Evolutionary conservation across 805 yeast species (phyloP).

Genomic region (Scheffersomyces ergatensis): DNA sequence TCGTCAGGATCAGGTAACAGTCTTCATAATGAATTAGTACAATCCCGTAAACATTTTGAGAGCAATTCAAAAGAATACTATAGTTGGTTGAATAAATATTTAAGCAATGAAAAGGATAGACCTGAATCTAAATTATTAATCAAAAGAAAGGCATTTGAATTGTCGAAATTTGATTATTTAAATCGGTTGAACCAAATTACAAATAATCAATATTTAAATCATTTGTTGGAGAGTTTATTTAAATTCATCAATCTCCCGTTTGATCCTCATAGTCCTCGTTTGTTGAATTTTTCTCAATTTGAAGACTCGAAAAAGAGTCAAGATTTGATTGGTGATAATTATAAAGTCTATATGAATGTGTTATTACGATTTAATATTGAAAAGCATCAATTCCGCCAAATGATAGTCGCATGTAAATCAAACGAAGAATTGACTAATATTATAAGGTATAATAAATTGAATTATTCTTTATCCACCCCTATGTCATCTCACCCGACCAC

Average conservation of each 20-base stretch:
- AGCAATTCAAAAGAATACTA: slow-evolving; percentile 40
- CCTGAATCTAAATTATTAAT: slow-evolving; percentile 37
- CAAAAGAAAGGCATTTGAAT: slow-evolving; percentile 39
- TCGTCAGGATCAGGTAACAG: slow-evolving; percentile 5
- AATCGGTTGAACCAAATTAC: slow-evolving; percentile 34
- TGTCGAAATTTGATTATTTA: slow-evolving; percentile 45
- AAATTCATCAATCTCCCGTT: slow-evolving; percentile 25
- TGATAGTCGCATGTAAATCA: slow-evolving; percentile 36
- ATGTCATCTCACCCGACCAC: not conserved
- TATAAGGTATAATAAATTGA: slow-evolving; percentile 25
- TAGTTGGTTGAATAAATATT: slow-evolving; percentile 42
- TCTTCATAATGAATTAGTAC: slow-evolving; percentile 19
- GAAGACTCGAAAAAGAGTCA: slow-evolving; percentile 10
- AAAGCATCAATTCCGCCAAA: slow-evolving; percentile 37
- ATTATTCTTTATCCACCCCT: slow-evolving; percentile 3
- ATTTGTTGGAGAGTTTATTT: slow-evolving; percentile 33
- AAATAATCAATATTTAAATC: slow-evolving; percentile 40
- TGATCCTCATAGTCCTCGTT: slow-evolving; percentile 8
- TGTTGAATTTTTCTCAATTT: slow-evolving; percentile 10
- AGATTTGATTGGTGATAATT: slow-evolving; percentile 13
- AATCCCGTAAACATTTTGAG: slow-evolving; percentile 34
- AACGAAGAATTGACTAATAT: slow-evolving; percentile 38
- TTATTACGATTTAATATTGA: slow-evolving; percentile 40
- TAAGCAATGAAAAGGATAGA: slow-evolving; percentile 42
- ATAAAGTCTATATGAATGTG: slow-evolving; percentile 30